phyloP scores from a whole-genome alignment of 805 yeast species.

The Pichia heedii region DNA sequence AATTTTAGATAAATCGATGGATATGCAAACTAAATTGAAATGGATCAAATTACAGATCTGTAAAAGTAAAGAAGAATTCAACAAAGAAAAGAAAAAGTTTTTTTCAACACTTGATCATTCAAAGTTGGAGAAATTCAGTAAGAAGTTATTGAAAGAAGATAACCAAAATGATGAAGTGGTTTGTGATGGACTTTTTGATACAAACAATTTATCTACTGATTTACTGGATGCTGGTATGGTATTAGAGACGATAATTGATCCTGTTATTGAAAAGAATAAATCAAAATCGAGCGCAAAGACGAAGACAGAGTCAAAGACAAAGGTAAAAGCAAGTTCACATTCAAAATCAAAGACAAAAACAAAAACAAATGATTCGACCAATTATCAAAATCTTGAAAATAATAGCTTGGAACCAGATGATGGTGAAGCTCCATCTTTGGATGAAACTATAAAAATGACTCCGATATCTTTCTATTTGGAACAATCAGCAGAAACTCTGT shows the following conservation, averaged over 20 bases:
- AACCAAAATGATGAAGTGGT: constrained; percentile 13
- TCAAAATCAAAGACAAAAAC: not conserved
- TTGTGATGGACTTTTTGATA: constrained; percentile 12
- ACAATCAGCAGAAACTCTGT: too few relatives aligned
- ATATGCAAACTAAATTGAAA: constrained; percentile 15
- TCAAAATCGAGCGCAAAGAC: not conserved
- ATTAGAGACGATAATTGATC: constrained; percentile 8
- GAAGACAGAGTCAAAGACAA: not conserved
- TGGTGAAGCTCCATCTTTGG: too few relatives aligned
- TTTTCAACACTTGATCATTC: constrained; percentile 12
- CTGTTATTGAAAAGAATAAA: not conserved
- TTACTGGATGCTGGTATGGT: constrained; percentile 14
- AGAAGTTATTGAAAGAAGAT: constrained; percentile 9
- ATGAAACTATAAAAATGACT: too few relatives aligned
- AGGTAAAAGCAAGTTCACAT: not conserved
- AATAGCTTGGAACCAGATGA: too few relatives aligned
- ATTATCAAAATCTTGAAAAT: too few relatives aligned
- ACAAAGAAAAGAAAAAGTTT: constrained; percentile 15
- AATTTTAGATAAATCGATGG: constrained; percentile 20
- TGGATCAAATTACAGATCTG: constrained; percentile 26
- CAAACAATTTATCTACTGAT: constrained; percentile 12
- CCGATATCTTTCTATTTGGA: too few relatives aligned
- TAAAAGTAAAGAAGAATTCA: constrained; percentile 22
- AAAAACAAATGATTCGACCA: too few relatives aligned
- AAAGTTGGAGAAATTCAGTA: constrained; percentile 13